A percentile compares a stretch with the other conserved stretches of the same genome.
These are phyloP conservation scores for Ceratocystis ficicola DNA, from an alignment of 2,329 filamentous ascomycete species.

Conservation along the genomic window DNA sequence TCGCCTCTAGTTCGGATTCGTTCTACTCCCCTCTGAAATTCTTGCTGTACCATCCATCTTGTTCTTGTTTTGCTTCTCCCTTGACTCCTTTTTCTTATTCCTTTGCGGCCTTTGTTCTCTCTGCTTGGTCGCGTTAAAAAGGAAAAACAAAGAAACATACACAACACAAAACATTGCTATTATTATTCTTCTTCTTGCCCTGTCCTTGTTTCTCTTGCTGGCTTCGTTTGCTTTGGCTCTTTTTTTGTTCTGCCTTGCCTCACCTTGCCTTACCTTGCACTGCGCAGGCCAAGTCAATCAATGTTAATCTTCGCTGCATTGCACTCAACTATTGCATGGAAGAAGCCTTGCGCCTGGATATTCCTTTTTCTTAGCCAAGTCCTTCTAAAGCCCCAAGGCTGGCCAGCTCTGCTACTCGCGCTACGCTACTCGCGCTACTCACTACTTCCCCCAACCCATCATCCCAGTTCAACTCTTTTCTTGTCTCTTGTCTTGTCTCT, in stretches of 20 bases:
- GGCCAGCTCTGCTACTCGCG: neutral
- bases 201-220: neutral
- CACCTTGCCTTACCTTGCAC: neutral
- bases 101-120: neutral
- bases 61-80: slow-evolving; percentile 3
- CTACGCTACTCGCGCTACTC: neutral
- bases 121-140: neutral
- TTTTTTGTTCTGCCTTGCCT: slow-evolving; percentile 9
- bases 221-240: neutral
- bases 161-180: neutral
- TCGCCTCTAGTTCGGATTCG: neutral
- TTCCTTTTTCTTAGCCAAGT: slow-evolving; percentile 7
- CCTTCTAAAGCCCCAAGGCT: neutral
- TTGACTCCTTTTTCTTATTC: slow-evolving; percentile 5
- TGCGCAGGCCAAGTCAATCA: neutral
- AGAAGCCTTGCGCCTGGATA: slow-evolving; percentile 17
- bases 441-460: slow-evolving; percentile 8
- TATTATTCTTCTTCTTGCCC: neutral
- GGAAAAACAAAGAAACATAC: neutral
- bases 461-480: neutral
- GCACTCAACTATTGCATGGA: slow-evolving; percentile 17
- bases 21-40: slow-evolving; percentile 9
- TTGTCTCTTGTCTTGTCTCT: neutral
- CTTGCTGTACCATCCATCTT: neutral
- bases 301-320: slow-evolving; percentile 6